A percentile compares a stretch with the other conserved stretches of the same genome.
Evolutionary conservation across 345 rosid species (phyloP).

Genomic region (Euphorbia pulcherrima): DNA sequence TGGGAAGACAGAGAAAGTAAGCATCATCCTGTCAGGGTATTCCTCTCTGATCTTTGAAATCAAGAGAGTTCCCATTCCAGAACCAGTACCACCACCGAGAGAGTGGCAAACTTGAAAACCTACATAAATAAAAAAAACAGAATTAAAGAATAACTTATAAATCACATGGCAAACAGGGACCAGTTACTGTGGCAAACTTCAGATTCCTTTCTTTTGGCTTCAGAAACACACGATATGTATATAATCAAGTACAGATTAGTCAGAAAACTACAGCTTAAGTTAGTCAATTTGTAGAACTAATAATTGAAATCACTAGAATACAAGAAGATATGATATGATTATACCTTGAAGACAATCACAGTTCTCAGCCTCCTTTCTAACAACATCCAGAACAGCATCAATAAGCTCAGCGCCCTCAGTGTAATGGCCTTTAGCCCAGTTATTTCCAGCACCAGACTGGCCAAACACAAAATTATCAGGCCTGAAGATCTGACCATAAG

Average conservation of each 20-base stretch:
- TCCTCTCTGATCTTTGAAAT: constrained; percentile 31
- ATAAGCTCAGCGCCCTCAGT: constrained; percentile 30
- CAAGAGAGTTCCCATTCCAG: constrained; percentile 30
- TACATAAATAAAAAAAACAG: background rate
- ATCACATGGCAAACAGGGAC: background rate
- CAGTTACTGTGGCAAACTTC: background rate
- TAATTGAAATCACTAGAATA: background rate
- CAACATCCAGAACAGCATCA: constrained; percentile 28
- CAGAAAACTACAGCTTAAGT: background rate
- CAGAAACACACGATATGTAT: background rate
- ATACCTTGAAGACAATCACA: constrained; percentile 32
- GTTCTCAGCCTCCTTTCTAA: constrained; percentile 28
- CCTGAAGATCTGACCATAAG: constrained; percentile 26
- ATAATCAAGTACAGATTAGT: background rate
- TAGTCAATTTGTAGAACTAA: background rate
- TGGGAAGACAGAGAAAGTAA: constrained; percentile 29
- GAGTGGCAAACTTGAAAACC: constrained; percentile 32
- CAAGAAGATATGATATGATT: background rate
- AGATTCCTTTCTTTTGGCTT: background rate
- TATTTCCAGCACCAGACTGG: constrained; percentile 30
- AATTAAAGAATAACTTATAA: background rate
- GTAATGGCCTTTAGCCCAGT: constrained; percentile 30
- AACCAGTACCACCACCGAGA: constrained; percentile 28
- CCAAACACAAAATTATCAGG: constrained; percentile 33
- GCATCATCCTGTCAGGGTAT: constrained; percentile 33